phyloP scores from a whole-genome alignment of 352 stramenopile genomes.

The Pythium chondricola region DNA sequence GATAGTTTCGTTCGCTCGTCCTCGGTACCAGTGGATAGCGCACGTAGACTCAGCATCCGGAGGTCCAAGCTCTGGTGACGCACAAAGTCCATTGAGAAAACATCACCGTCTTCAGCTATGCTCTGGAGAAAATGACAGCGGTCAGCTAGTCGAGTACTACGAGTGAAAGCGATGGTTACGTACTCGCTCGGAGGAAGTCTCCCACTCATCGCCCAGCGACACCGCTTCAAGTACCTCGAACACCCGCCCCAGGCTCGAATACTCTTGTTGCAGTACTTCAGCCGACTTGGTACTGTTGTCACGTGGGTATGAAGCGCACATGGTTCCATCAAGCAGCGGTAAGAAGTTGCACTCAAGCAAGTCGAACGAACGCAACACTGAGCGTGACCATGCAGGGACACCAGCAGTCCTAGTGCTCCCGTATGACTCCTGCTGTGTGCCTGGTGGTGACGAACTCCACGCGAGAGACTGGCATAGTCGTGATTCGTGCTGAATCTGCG shows the following conservation, averaged over 20 bases:
- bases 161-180: too few species aligned
- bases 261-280: conserved; percentile 24
- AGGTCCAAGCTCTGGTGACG: conserved; percentile 1
- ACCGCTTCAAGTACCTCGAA: conserved; percentile 35
- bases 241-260: conserved; percentile 34
- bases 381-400: conserved; percentile 48
- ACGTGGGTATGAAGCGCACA: too few species aligned
- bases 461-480: background rate
- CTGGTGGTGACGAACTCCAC: too few species aligned
- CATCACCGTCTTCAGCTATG: too few species aligned
- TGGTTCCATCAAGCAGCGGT: conserved; percentile 21
- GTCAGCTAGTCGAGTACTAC: background rate
- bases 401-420: too few species aligned
- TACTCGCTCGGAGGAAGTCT: too few species aligned
- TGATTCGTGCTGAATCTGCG: conserved; percentile 8
- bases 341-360: conserved; percentile 58
- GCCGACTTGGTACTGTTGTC: too few species aligned
- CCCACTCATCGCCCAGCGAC: conserved; percentile 15
- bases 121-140: background rate
- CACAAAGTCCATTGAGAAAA: background rate
- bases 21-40: background rate
- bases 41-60: conserved; percentile 11
- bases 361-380: conserved; percentile 41
- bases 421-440: too few species aligned
- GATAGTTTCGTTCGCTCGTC: too few species aligned